These are phyloP conservation scores for Lactifluus hygrophoroides DNA, from an alignment of 768 basidiomycete species.

Conservation along the genomic window DNA sequence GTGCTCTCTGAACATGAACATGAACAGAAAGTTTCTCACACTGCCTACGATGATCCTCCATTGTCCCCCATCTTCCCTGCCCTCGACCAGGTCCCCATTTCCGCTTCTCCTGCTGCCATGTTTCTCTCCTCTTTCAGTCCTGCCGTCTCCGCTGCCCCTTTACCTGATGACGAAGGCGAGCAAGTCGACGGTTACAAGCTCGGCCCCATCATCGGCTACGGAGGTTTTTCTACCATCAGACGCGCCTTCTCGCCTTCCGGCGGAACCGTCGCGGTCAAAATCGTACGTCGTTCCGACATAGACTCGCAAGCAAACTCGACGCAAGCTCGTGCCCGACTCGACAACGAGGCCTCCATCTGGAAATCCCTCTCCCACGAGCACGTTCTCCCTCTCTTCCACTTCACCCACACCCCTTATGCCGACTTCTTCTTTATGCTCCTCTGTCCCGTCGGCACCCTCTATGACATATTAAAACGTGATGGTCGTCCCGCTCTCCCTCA, in stretches of 20 bases:
- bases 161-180: slow-evolving; percentile 61
- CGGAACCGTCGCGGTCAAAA: slow-evolving; percentile 73
- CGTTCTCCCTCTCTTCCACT: slow-evolving; percentile 73
- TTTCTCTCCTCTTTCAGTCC: slow-evolving; percentile 62
- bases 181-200: slow-evolving; percentile 64
- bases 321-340: slow-evolving; percentile 45
- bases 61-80: slow-evolving; percentile 11
- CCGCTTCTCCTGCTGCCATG: slow-evolving; percentile 60
- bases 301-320: slow-evolving; percentile 42
- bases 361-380: slow-evolving; percentile 73
- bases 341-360: slow-evolving; percentile 70
- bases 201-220: slow-evolving; percentile 67
- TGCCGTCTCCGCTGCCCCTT: slow-evolving; percentile 27
- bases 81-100: slow-evolving; percentile 15
- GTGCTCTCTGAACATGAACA: too few species aligned
- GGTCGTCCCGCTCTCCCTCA: slow-evolving; percentile 59
- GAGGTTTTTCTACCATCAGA: slow-evolving; percentile 75
- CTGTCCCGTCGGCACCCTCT: slow-evolving; percentile 80
- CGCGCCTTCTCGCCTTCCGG: slow-evolving; percentile 55
- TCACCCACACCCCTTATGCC: slow-evolving; percentile 48
- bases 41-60: slow-evolving; percentile 6
- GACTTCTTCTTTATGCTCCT: slow-evolving; percentile 77
- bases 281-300: slow-evolving; percentile 55
- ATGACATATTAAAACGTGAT: slow-evolving; percentile 70
- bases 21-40: too few species aligned